Evolutionary conservation across 371 early-diverging fungal genomes (phyloP).

Genomic region (Zopfochytrium polystomum): DNA sequence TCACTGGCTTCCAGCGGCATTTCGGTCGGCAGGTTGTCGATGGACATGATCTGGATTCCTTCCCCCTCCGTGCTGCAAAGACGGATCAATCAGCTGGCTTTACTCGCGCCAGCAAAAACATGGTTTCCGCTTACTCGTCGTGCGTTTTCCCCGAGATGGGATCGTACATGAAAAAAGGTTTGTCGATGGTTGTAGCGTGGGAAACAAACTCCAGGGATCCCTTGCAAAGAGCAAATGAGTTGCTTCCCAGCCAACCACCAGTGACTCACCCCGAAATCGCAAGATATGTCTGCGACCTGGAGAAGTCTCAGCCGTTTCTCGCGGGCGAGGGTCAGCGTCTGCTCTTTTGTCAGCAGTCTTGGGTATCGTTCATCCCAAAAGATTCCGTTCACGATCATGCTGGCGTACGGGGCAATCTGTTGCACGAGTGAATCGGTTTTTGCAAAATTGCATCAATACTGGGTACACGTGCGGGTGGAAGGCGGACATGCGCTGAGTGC

Average conservation of each 20-base stretch:
- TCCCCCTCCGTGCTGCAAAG: constrained; percentile 60
- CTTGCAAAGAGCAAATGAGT: constrained; percentile 27
- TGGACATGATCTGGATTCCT: constrained; percentile 92
- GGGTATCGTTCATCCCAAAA: constrained; percentile 91
- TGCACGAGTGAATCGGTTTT: background rate
- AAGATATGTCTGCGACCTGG: constrained; percentile 88
- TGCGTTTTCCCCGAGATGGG: constrained; percentile 69
- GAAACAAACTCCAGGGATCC: constrained; percentile 92
- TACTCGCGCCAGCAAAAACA: background rate
- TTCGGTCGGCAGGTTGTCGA: constrained; percentile 95
- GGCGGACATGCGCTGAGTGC: too few relatives aligned
- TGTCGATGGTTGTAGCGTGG: constrained; percentile 81
- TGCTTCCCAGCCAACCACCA: background rate
- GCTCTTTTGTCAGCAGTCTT: constrained; percentile 80
- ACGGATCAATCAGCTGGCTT: background rate
- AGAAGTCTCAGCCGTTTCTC: constrained; percentile 70
- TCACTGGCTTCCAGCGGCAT: constrained; percentile 90
- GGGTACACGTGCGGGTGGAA: too few relatives aligned
- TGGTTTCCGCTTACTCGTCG: constrained; percentile 51
- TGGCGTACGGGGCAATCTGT: constrained; percentile 85
- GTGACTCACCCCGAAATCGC: constrained; percentile 77
- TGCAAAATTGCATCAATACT: background rate
- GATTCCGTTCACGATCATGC: constrained; percentile 88
- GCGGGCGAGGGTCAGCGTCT: constrained; percentile 64
- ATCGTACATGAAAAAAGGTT: constrained; percentile 90